Base-by-base conservation (phyloP, 2,329 filamentous ascomycete genomes). In the Claviceps paspali region DNA sequence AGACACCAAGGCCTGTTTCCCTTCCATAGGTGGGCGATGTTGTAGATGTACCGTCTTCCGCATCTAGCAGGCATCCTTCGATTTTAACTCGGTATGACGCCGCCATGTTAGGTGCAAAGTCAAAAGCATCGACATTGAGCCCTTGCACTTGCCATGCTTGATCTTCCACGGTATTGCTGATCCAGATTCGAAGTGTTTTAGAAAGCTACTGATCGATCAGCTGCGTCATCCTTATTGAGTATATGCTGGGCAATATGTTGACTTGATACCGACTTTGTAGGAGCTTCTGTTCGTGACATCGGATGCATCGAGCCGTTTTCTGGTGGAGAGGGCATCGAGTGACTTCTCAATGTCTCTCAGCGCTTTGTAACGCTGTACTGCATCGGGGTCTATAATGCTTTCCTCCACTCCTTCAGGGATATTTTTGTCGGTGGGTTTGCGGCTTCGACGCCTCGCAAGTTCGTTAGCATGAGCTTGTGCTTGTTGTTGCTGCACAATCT, bases 351-450 rank as follows among this genome's bases (percentile, higher is more conserved):
- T 67, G 47, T 93, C 86, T 52, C 85, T 76, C 53, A 98, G 62
- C 40, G 81, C 76, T 52, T 77, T 79, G 63, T 98, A 98, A 48
- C 84, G 73, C 53, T 79, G 68, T 31, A 81, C 85, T 28, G 81
- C 79, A 55, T 93, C 82, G 44, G 82, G 42, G 33, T 62, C 85
- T 45, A 93, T 76, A 43, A 85, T 74, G 45, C 81, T 73, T 33
- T 85, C 78, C 49, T 92, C 87, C 31, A 94, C 70, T 39, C 84
- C 86, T 45, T 96, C 87, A 28, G 91, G 87, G 19, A 98, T 76
- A 50, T 85, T 91, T 68, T 85, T 93, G 60, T 98, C 91, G 41
- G 86, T 95, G 1, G 91, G 91, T 60, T 88, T 92, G 53, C 79
- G 77, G 52, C 83, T 85, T 48, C 84, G 77, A 43, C 86, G 76